Percentiles rank a stretch among this genome's conserved stretches.
Conservation (phyloP, 2,329 filamentous ascomycete genomes). For the Fusarium oxysporum region DNA sequence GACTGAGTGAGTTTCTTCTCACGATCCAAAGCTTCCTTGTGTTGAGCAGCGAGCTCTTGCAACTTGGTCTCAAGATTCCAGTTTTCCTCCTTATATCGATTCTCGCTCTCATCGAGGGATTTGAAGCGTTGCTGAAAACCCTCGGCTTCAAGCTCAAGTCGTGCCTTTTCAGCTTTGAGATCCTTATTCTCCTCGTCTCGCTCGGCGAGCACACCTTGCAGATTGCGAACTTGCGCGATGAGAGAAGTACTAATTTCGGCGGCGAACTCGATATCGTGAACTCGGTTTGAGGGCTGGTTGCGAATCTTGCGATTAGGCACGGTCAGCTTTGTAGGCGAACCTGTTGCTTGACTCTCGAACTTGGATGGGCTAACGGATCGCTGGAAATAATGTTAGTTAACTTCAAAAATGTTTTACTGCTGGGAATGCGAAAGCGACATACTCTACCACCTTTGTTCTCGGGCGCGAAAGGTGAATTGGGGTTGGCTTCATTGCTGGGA, state of each 20-base stretch:
- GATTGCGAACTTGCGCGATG: constrained; percentile 90
- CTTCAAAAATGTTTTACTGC: not conserved
- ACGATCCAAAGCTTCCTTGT: constrained; percentile 81
- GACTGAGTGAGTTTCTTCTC: constrained; percentile 84
- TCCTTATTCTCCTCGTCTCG: constrained; percentile 87
- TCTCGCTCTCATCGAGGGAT: constrained; percentile 90
- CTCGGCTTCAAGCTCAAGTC: constrained; percentile 85
- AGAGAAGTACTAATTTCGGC: constrained; percentile 96
- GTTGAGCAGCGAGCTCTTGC: constrained; percentile 80
- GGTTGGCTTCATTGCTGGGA: constrained; percentile 72
- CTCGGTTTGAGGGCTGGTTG: constrained; percentile 87
- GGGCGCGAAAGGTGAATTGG: constrained; percentile 64
- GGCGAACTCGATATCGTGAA: constrained; percentile 98
- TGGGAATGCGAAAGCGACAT: constrained; percentile 47
- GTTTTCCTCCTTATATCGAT: constrained; percentile 97
- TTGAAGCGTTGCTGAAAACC: constrained; percentile 83
- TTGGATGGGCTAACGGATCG: constrained; percentile 78
- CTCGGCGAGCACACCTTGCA: constrained; percentile 86
- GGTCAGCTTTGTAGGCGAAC: constrained; percentile 88
- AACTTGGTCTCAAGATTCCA: constrained; percentile 96
- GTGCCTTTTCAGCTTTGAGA: constrained; percentile 78
- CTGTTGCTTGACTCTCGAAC: constrained; percentile 85
- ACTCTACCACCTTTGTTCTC: constrained; percentile 66
- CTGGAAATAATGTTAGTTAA: constrained; percentile 54
- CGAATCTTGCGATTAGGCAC: constrained; percentile 89